Conservation (phyloP, 1,284 basidiomycete genomes). For the Ganoderma sp. region DNA sequence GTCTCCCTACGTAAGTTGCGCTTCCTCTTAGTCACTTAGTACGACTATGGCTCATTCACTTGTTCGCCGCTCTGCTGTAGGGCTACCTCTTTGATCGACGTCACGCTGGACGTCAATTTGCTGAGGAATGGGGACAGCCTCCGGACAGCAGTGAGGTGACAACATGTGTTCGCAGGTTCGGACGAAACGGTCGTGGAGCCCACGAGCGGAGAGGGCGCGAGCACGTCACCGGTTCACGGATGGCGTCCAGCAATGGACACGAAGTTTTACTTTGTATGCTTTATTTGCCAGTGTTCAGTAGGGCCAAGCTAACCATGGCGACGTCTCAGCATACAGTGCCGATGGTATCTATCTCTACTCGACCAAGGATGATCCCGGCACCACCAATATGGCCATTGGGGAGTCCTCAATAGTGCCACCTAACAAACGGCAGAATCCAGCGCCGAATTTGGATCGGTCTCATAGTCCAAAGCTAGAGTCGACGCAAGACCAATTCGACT, state of each 20-base stretch:
- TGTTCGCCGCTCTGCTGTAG: slow-evolving; percentile 43
- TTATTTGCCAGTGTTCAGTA: slow-evolving; percentile 14
- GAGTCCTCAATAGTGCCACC: slow-evolving; percentile 24
- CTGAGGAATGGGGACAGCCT: slow-evolving; percentile 76
- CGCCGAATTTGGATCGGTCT: background rate
- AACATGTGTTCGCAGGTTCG: slow-evolving; percentile 87
- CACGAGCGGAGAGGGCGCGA: slow-evolving; percentile 49
- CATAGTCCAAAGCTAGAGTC: background rate
- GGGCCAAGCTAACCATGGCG: too few species aligned
- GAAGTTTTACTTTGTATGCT: slow-evolving; percentile 69
- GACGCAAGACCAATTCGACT: slow-evolving; percentile 8
- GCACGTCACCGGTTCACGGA: slow-evolving; percentile 82
- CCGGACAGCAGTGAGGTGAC: slow-evolving; percentile 57
- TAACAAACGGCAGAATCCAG: slow-evolving; percentile 13
- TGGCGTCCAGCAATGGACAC: slow-evolving; percentile 78
- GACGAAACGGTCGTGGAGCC: slow-evolving; percentile 51
- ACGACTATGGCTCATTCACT: background rate
- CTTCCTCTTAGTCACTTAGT: too few species aligned
- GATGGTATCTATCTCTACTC: slow-evolving; percentile 87
- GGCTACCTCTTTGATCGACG: slow-evolving; percentile 91
- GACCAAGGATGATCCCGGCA: slow-evolving; percentile 66
- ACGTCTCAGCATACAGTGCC: slow-evolving; percentile 67
- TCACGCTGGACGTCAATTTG: slow-evolving; percentile 68
- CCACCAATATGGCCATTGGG: slow-evolving; percentile 21
- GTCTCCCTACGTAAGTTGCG: slow-evolving; percentile 62